A percentile compares a stretch with the other conserved stretches of the same genome.
phyloP scores from a whole-genome alignment of 768 basidiomycete species.

The Cubamyces sp. region DNA sequence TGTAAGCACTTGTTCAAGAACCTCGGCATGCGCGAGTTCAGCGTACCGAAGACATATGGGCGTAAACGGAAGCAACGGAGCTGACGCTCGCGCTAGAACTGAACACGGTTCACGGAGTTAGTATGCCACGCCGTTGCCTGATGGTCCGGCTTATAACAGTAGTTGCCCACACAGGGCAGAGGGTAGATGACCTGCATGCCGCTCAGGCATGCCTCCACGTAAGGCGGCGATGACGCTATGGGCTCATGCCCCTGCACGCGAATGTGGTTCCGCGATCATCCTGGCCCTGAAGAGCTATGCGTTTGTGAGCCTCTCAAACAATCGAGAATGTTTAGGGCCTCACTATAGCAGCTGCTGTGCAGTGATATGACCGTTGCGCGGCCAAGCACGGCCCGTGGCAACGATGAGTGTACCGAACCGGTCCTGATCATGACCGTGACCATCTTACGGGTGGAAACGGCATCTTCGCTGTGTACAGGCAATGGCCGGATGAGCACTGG shows the following conservation, averaged over 20 bases:
- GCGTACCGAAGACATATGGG: constrained; percentile 1
- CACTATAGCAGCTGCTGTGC: not conserved
- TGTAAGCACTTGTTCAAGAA: not conserved
- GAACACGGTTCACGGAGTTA: not conserved
- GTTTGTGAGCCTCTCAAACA: not conserved
- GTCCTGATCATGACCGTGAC: no score
- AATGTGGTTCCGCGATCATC: not conserved
- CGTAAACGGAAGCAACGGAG: not conserved
- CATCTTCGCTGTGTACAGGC: no score
- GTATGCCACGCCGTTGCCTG: not conserved
- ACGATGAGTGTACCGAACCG: not conserved
- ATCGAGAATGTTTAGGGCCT: not conserved
- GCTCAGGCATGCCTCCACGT: not conserved
- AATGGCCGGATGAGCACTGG: no score
- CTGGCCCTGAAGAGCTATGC: not conserved
- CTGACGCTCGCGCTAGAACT: not conserved
- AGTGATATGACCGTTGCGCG: not conserved
- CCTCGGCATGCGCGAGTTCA: not conserved
- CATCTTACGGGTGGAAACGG: no score
- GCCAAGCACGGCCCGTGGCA: not conserved
- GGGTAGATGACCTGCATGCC: constrained; percentile 17
- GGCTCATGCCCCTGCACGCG: constrained; percentile 11
- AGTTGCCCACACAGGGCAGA: constrained; percentile 20
- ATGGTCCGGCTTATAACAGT: constrained; percentile 2
- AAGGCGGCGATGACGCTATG: constrained; percentile 14